These are phyloP conservation scores for Kwoniella sp. DNA, from an alignment of 768 basidiomycete genomes.

Conservation along the genomic window DNA sequence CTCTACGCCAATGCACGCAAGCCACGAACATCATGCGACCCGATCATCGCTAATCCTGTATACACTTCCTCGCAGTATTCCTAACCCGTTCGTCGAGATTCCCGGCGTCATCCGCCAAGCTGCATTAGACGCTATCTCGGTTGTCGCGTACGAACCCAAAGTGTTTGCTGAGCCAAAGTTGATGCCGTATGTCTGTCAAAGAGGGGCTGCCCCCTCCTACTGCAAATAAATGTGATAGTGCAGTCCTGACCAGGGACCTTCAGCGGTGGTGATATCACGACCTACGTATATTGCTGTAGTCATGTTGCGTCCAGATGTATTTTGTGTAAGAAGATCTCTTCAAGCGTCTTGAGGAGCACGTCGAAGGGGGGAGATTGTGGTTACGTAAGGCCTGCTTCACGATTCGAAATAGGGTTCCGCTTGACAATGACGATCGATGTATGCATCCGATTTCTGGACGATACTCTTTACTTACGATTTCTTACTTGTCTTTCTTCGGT, in stretches of 20 bases:
- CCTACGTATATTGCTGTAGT: no score
- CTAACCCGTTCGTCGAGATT: constrained; percentile 27
- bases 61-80: constrained; percentile 4
- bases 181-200: constrained; percentile 28
- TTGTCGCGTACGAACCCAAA: constrained; percentile 22
- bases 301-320: no score
- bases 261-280: no score
- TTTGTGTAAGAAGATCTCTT: no score
- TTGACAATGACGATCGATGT: constrained; percentile 7
- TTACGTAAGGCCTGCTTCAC: background rate
- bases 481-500: background rate
- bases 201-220: background rate
- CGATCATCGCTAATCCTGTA: no score
- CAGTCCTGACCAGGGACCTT: no score
- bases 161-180: constrained; percentile 22
- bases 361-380: no score
- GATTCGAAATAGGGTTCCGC: background rate
- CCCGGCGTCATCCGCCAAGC: constrained; percentile 22
- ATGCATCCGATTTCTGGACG: no score
- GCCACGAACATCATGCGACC: no score
- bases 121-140: constrained; percentile 26
- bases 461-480: background rate
- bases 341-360: no score
- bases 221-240: background rate
- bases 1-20: no score